Conservation (phyloP, 192 early-diverging fungal species). For the Podila minutissima region DNA sequence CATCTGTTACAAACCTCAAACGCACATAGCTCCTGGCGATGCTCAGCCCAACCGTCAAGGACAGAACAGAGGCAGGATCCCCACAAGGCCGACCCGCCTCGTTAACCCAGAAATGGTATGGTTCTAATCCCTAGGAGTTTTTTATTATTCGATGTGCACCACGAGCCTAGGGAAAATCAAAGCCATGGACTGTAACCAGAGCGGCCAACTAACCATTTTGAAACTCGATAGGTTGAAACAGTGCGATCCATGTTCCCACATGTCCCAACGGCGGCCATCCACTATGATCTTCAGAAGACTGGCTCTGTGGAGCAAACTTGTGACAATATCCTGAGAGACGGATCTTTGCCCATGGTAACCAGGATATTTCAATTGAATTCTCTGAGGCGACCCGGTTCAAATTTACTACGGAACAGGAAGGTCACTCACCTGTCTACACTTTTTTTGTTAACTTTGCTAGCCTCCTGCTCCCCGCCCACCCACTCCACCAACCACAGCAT, state of each 20-base stretch:
- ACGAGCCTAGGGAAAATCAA: background rate
- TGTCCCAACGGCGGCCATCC: slow-evolving; percentile 78
- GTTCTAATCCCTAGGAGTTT: background rate
- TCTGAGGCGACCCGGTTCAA: background rate
- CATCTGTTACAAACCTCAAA: too few species aligned
- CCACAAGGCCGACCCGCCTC: slow-evolving; percentile 30
- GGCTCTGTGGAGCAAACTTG: slow-evolving; percentile 86
- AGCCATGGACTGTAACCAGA: background rate
- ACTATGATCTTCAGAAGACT: slow-evolving; percentile 79
- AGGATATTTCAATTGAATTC: background rate
- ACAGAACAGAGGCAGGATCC: slow-evolving; percentile 44
- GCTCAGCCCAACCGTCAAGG: slow-evolving; percentile 28
- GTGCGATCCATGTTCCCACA: slow-evolving; percentile 87
- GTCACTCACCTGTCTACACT: background rate
- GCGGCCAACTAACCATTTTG: background rate
- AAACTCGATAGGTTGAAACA: slow-evolving; percentile 64
- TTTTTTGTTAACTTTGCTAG: background rate
- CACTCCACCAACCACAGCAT: slow-evolving; percentile 46
- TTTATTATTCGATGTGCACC: background rate
- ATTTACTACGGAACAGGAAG: background rate
- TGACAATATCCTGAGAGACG: slow-evolving; percentile 80
- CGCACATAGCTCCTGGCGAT: slow-evolving; percentile 35
- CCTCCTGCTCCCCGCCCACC: slow-evolving; percentile 44
- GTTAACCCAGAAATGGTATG: slow-evolving; percentile 51
- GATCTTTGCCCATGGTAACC: slow-evolving; percentile 63